phyloP scores from a whole-genome alignment of 768 basidiomycete genomes.

The Dentipellis sp. region DNA sequence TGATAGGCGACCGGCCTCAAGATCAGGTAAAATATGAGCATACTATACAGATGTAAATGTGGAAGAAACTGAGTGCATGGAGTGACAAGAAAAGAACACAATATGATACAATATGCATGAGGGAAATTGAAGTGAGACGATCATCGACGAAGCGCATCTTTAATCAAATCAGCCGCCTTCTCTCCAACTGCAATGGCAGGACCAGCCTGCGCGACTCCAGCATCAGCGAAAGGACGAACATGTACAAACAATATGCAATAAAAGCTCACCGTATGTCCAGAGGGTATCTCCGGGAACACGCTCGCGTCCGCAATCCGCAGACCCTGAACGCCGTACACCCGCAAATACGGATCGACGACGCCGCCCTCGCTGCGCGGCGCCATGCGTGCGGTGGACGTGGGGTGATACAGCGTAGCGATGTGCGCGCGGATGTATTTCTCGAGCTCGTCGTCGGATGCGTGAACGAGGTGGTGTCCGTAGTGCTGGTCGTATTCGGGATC shows the following conservation, averaged over 20 bases:
- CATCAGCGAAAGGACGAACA: neutral
- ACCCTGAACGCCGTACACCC: slow-evolving; percentile 32
- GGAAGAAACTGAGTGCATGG: no score
- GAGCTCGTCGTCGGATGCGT: slow-evolving; percentile 25
- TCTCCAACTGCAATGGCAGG: slow-evolving; percentile 22
- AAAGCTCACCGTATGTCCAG: slow-evolving; percentile 36
- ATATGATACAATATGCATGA: no score
- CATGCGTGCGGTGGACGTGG: slow-evolving; percentile 32
- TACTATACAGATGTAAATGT: no score
- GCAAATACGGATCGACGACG: slow-evolving; percentile 33
- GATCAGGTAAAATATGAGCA: no score
- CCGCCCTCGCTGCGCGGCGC: slow-evolving; percentile 26
- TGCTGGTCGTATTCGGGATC: slow-evolving; percentile 16
- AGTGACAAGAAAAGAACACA: no score
- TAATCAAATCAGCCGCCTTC: slow-evolving; percentile 23
- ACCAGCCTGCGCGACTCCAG: slow-evolving; percentile 13
- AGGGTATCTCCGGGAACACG: slow-evolving; percentile 31
- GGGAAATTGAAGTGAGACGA: no score
- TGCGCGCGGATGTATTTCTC: slow-evolving; percentile 25
- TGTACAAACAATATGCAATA: neutral
- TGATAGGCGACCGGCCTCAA: no score
- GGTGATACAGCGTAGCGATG: slow-evolving; percentile 35
- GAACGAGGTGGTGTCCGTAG: slow-evolving; percentile 30
- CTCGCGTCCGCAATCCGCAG: slow-evolving; percentile 40
- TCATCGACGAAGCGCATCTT: slow-evolving; percentile 5